phyloP scores from a whole-genome alignment of 179 eudicot species.

The Gypsophila paniculata region DNA sequence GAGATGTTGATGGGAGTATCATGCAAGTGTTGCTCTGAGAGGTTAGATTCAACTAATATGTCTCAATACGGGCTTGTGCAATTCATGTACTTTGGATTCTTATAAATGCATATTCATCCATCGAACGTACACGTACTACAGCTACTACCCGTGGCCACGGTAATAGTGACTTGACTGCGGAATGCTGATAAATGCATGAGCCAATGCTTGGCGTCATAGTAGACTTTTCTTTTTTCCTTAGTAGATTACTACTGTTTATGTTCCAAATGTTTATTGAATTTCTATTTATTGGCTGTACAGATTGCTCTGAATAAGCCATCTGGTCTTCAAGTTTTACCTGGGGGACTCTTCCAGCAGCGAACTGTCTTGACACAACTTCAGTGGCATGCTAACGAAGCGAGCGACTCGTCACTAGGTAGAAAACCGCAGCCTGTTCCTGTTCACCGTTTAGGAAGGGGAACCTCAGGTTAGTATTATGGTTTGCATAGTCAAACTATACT shows the following conservation, averaged over 20 bases:
- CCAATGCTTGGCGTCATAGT: neutral
- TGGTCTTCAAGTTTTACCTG: slow-evolving; percentile 91
- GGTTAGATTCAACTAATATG: neutral
- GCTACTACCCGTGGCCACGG: too few relatives aligned
- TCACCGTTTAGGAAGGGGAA: slow-evolving; percentile 98
- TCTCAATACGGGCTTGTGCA: neutral
- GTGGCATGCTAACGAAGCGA: slow-evolving; percentile 43
- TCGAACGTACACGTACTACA: too few relatives aligned
- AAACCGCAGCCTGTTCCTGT: slow-evolving; percentile 74
- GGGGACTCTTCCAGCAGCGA: slow-evolving; percentile 95
- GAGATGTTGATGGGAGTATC: neutral
- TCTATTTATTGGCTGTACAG: slow-evolving; percentile 32
- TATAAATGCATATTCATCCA: neutral
- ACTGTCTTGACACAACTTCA: slow-evolving; percentile 86
- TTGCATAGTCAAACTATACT: neutral
- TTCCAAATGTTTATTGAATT: slow-evolving; percentile 2
- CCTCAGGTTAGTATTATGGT: slow-evolving; percentile 63
- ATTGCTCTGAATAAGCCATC: slow-evolving; percentile 83
- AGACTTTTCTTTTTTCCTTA: neutral
- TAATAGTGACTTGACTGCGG: too few relatives aligned
- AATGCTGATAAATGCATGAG: too few relatives aligned
- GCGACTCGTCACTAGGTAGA: slow-evolving; percentile 33
- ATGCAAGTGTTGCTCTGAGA: neutral
- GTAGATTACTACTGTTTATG: neutral
- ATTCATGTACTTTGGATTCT: neutral